These are phyloP conservation scores for Lobosporangium transversale DNA, from an alignment of 192 early-diverging fungal genomes.

Conservation along the genomic window DNA sequence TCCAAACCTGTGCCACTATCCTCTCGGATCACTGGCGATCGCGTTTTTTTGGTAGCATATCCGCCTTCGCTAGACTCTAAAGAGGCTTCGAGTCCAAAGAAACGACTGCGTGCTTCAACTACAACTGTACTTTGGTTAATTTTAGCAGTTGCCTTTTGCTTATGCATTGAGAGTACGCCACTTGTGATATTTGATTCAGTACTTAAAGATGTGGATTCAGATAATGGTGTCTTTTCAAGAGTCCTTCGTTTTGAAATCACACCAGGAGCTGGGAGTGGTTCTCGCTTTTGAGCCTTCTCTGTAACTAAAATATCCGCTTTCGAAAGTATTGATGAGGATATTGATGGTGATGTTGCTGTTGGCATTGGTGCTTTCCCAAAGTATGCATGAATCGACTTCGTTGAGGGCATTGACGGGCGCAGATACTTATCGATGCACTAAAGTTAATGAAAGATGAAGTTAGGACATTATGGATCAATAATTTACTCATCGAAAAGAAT, in stretches of 20 bases:
- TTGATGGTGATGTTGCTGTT: no score
- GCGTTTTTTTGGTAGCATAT: not conserved
- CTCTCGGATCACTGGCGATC: slow-evolving; percentile 2
- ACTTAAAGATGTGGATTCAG: not conserved
- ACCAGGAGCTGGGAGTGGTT: not conserved
- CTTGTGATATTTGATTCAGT: not conserved
- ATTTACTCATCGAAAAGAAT: no score
- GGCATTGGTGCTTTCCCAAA: not conserved
- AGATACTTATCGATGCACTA: not conserved
- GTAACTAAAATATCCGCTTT: not conserved
- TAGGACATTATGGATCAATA: not conserved
- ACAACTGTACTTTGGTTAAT: not conserved
- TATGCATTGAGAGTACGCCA: not conserved
- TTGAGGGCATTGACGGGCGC: not conserved
- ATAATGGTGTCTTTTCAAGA: not conserved
- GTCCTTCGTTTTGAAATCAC: not conserved
- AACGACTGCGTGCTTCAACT: slow-evolving; percentile 36
- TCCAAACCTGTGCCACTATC: slow-evolving; percentile 35
- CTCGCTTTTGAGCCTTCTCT: not conserved
- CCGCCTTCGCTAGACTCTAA: not conserved
- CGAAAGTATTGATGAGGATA: no score
- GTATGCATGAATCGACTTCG: slow-evolving; percentile 23
- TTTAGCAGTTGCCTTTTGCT: not conserved
- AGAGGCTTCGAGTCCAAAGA: slow-evolving; percentile 26
- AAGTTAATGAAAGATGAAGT: not conserved